These are phyloP conservation scores for Monilinia fructigena DNA, from an alignment of 2,329 filamentous ascomycete genomes.

Conservation along the genomic window DNA sequence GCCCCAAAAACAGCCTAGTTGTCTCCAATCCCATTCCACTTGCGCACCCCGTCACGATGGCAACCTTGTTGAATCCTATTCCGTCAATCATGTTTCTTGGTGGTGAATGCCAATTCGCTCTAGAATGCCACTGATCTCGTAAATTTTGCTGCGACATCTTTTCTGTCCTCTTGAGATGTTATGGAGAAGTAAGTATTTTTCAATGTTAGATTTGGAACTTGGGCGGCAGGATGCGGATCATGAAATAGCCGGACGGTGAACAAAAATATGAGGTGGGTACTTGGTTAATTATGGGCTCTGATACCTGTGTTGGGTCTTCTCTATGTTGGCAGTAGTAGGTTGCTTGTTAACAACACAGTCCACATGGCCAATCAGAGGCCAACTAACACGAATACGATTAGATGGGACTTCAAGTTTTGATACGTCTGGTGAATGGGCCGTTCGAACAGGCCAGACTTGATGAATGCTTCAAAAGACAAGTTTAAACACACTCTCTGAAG, in stretches of 20 bases:
- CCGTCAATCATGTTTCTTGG: conserved; percentile 22
- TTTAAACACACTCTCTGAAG: not conserved
- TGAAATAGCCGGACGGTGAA: not conserved
- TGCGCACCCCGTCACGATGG: conserved; percentile 33
- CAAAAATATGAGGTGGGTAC: not conserved
- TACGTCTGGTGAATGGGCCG: too few relatives aligned
- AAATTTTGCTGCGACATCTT: not conserved
- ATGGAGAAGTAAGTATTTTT: not conserved
- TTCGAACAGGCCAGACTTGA: too few relatives aligned
- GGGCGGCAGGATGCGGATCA: not conserved
- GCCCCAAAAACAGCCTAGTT: conserved; percentile 38
- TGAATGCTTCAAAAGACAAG: too few relatives aligned
- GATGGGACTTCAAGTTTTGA: too few relatives aligned
- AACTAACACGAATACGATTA: not conserved
- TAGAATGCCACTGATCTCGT: not conserved
- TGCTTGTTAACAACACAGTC: too few relatives aligned
- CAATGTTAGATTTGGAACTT: not conserved
- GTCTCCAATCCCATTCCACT: conserved; percentile 42
- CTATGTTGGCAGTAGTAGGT: too few relatives aligned
- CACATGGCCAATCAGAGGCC: not conserved
- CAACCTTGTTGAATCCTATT: conserved; percentile 28
- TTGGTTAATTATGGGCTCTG: too few relatives aligned
- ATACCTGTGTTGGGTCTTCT: too few relatives aligned
- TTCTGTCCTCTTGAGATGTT: not conserved
- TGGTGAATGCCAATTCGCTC: not conserved